Percentiles rank a stretch among this genome's conserved stretches.
These are phyloP conservation scores for Hippophae rhamnoides DNA, from an alignment of 306 rosid genomes.

Conservation along the genomic window DNA sequence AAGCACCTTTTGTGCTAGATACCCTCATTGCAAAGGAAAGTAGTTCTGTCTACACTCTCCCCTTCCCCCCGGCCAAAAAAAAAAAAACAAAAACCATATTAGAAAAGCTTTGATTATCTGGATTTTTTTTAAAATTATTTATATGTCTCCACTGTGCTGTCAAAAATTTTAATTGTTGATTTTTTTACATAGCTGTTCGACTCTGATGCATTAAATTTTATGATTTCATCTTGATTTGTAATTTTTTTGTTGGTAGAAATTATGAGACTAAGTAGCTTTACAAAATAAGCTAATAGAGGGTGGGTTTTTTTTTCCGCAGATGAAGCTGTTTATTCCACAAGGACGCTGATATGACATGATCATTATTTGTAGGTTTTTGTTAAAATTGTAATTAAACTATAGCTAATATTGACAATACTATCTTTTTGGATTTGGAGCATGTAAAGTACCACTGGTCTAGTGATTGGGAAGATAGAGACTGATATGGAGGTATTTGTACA, in stretches of 20 bases:
- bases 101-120: no score
- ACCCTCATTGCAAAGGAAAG: no score
- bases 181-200: background rate
- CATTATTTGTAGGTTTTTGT: slow-evolving; percentile 38
- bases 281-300: slow-evolving; percentile 17
- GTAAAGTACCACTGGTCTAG: slow-evolving; percentile 83
- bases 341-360: slow-evolving; percentile 37
- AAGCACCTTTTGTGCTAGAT: no score
- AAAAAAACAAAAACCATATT: no score
- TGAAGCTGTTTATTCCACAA: slow-evolving; percentile 47
- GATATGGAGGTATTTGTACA: slow-evolving; percentile 90
- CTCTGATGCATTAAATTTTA: background rate
- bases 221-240: background rate
- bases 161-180: no score
- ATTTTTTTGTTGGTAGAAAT: background rate
- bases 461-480: slow-evolving; percentile 61
- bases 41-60: no score
- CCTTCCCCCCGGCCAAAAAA: no score
- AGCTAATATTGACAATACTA: slow-evolving; percentile 34
- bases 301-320: slow-evolving; percentile 38
- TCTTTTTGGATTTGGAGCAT: slow-evolving; percentile 39
- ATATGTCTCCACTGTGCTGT: no score
- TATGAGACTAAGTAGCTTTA: background rate
- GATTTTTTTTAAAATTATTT: no score
- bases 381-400: slow-evolving; percentile 29